Conservation (phyloP, 176 grass and related monocot genomes). For the Aegilops tauschii region DNA sequence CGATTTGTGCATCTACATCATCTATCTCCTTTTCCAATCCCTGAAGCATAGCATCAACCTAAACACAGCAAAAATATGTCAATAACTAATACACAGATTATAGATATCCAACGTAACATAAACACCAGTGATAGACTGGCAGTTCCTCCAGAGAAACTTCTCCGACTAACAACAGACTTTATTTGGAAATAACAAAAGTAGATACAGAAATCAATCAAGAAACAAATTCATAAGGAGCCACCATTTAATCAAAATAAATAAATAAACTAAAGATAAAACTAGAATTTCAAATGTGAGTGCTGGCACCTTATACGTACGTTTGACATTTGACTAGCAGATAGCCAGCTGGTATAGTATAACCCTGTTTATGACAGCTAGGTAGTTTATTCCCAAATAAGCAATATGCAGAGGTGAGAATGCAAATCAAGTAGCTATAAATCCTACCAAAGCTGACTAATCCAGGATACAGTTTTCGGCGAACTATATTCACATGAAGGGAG, state of each 20-base stretch:
- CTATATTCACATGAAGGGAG: background rate
- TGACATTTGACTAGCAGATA: background rate
- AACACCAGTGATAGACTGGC: background rate
- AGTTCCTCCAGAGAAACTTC: background rate
- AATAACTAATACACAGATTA: constrained; percentile 5
- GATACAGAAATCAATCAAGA: background rate
- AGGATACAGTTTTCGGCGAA: background rate
- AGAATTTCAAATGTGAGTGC: background rate
- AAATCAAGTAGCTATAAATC: background rate
- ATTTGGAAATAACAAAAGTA: background rate
- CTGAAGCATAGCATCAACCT: constrained; percentile 98
- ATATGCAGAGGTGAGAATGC: background rate
- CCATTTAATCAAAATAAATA: background rate
- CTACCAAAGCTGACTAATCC: background rate
- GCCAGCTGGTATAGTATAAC: background rate
- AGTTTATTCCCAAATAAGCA: constrained; percentile 9
- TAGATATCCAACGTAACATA: background rate
- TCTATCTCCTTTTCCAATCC: constrained; percentile 96
- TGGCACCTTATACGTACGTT: background rate
- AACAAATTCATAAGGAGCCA: background rate
- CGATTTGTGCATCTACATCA: constrained; percentile 95
- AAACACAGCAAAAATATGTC: constrained; percentile 30
- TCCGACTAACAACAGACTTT: background rate
- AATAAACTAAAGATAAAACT: background rate
- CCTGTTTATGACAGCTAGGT: background rate